These are phyloP conservation scores for Miamiensis avidus DNA, from an alignment of 169 alveolate genomes.

Conservation along the genomic window DNA sequence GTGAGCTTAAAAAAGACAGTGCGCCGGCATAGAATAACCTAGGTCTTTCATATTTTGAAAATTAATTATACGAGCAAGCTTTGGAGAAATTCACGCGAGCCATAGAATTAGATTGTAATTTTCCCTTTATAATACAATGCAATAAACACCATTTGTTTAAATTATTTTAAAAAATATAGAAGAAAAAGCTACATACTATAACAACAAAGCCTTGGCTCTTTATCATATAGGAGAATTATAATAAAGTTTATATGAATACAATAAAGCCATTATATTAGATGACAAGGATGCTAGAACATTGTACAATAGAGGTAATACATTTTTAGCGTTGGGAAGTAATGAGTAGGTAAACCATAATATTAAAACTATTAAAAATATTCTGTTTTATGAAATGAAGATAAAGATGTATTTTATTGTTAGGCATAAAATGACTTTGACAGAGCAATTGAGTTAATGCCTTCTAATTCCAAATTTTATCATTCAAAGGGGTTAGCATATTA, in stretches of 20 bases:
- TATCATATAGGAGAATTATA: slow-evolving; percentile 60
- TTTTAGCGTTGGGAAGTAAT: slow-evolving; percentile 41
- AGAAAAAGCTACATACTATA: slow-evolving; percentile 54
- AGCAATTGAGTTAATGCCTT: slow-evolving; percentile 61
- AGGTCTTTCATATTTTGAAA: slow-evolving; percentile 60
- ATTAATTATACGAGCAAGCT: slow-evolving; percentile 53
- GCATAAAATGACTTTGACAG: slow-evolving; percentile 74
- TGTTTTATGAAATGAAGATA: neutral
- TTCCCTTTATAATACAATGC: no score
- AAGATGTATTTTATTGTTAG: slow-evolving; percentile 4
- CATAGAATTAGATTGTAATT: slow-evolving; percentile 24
- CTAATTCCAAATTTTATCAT: slow-evolving; percentile 71
- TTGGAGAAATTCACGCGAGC: slow-evolving; percentile 50
- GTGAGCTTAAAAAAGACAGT: slow-evolving; percentile 46
- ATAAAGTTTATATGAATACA: slow-evolving; percentile 64
- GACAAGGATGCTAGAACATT: slow-evolving; percentile 63
- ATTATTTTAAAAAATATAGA: slow-evolving; percentile 2
- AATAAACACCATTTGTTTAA: neutral
- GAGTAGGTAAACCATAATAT: neutral
- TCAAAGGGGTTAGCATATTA: slow-evolving; percentile 80
- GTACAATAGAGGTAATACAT: slow-evolving; percentile 78
- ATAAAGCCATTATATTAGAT: slow-evolving; percentile 70
- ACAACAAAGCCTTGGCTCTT: slow-evolving; percentile 71
- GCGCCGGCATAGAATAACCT: slow-evolving; percentile 60
- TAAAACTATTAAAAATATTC: neutral